Evolutionary conservation across 495 filamentous ascomycete genomes (phyloP).

Genomic region (Aspergillus carlsbadensis): DNA sequence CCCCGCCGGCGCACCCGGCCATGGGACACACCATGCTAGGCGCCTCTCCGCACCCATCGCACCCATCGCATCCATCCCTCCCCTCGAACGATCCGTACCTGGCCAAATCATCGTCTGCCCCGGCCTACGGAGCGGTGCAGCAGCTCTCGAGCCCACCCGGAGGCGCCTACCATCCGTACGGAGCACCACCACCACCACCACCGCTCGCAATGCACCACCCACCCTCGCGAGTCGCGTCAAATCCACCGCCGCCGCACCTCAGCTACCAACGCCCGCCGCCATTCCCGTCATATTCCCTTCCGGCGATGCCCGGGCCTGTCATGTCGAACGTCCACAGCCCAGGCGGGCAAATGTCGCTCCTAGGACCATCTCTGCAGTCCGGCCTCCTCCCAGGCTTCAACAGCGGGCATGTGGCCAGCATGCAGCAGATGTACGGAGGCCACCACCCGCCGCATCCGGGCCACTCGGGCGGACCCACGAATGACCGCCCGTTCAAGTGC

Average conservation of each 20-base stretch:
- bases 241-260: conserved; percentile 47
- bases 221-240: conserved; percentile 51
- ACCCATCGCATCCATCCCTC: conserved; percentile 53
- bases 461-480: conserved; percentile 46
- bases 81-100: conserved; percentile 62
- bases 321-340: conserved; percentile 78
- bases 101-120: conserved; percentile 58
- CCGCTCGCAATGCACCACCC: conserved; percentile 57
- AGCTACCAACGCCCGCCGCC: conserved; percentile 50
- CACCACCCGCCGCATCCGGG: conserved; percentile 43
- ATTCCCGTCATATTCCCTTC: conserved; percentile 56
- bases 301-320: conserved; percentile 66
- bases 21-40: conserved; percentile 47
- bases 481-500: conserved; percentile 92
- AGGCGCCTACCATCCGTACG: conserved; percentile 55
- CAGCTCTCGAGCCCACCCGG: conserved; percentile 63
- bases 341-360: conserved; percentile 63
- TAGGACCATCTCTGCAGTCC: conserved; percentile 61
- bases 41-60: conserved; percentile 54
- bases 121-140: conserved; percentile 54
- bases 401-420: conserved; percentile 56
- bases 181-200: conserved; percentile 53
- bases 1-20: conserved; percentile 26
- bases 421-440: conserved; percentile 54
- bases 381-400: conserved; percentile 51